phyloP scores from a whole-genome alignment of 2,329 filamentous ascomycete genomes.

The Epichloe hybrida region DNA sequence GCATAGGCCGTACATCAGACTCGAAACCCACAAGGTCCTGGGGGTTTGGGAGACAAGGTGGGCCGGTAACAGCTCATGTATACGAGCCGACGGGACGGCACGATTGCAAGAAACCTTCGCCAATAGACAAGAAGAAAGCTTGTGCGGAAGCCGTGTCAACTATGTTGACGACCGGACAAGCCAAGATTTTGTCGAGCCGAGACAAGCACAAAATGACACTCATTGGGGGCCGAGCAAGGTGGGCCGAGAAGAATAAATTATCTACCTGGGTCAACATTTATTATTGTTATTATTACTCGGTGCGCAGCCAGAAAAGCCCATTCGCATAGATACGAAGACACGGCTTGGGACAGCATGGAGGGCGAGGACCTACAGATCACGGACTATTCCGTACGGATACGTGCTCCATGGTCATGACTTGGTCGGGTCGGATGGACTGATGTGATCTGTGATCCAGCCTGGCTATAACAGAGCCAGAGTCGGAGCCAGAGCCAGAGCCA shows the following conservation, averaged over 20 bases:
- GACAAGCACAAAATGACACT: neutral
- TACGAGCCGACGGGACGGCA: neutral
- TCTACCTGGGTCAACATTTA: neutral
- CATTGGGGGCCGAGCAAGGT: neutral
- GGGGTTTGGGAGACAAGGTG: neutral
- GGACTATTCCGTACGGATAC: neutral
- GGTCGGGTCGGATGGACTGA: neutral
- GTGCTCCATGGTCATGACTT: too few relatives aligned
- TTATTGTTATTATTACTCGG: neutral
- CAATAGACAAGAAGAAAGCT: neutral
- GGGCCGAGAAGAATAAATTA: neutral
- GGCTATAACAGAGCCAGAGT: neutral
- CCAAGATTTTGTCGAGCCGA: neutral
- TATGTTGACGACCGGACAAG: neutral
- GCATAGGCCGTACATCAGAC: neutral
- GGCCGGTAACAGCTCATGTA: neutral
- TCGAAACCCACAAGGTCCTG: slow-evolving; percentile 1
- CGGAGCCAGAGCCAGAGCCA: neutral
- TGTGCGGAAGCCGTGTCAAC: neutral
- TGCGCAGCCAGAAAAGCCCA: neutral
- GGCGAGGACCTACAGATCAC: neutral
- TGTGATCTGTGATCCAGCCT: neutral
- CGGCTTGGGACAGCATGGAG: neutral
- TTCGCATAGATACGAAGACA: neutral
- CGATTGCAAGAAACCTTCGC: neutral